These are phyloP conservation scores for Aspergillus amoenus DNA, from an alignment of 2,329 filamentous ascomycete genomes.

Conservation along the genomic window DNA sequence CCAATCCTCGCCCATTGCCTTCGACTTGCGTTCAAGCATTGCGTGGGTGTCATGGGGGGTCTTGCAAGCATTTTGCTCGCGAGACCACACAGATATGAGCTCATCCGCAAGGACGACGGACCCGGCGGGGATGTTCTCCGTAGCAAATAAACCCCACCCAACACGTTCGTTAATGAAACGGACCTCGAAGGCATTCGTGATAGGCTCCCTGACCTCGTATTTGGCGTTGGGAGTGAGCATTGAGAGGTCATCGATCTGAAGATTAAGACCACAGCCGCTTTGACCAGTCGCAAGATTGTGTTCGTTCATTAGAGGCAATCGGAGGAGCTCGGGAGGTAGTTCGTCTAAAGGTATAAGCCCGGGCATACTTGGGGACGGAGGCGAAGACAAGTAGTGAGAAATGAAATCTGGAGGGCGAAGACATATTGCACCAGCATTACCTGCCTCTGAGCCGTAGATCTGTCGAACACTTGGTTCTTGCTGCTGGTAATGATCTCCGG, in stretches of 20 bases:
- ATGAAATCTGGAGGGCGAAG: not conserved
- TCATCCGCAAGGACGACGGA: constrained; percentile 13
- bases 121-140: constrained; percentile 8
- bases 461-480: not conserved
- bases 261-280: not conserved
- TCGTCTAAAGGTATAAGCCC: not conserved
- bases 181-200: not conserved
- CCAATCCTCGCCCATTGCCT: constrained; percentile 15
- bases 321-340: not conserved
- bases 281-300: not conserved
- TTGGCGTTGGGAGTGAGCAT: not conserved
- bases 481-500: not conserved
- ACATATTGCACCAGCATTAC: not conserved
- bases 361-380: not conserved
- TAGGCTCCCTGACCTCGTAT: not conserved
- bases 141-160: constrained; percentile 15
- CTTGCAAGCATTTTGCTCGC: not conserved
- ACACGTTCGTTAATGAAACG: constrained; percentile 3
- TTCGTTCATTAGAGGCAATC: not conserved
- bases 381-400: not conserved
- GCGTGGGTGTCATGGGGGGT: not conserved
- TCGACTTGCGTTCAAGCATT: constrained; percentile 10
- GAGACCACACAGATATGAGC: not conserved
- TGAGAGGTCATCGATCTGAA: not conserved
- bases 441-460: not conserved